Base-by-base conservation (phyloP, 169 alveolate species). In the Plasmodium knowlesi region DNA sequence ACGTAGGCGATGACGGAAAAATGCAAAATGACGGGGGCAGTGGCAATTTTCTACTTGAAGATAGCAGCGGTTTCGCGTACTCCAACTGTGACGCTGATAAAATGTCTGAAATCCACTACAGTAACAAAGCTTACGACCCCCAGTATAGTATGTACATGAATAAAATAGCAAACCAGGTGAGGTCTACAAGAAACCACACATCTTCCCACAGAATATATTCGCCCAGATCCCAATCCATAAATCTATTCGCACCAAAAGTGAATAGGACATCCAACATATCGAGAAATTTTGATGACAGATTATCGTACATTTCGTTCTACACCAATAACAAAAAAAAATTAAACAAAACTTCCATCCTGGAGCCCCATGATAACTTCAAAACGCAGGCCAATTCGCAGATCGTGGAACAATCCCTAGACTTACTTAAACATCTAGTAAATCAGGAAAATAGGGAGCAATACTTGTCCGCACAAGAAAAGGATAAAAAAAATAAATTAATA, bases 351-450 rank as follows among this genome's bases (percentile, higher is more conserved):
- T 34, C 93, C 10, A 76, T 78, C 39, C 70, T 67, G 39, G 93
- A 88, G 19, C 22, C 89, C 54, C 46, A 76, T 88, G 93, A 88
- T 16, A 88, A 82, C 71, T 76, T 50, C 70, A 89, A 89, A 78
- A 79, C 94, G 71, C 94, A 79, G 71, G 83, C 57, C 2, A 89
- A 89, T 53, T 89, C 89, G 43, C 94, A 71, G 46, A 89, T 89
- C 43, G 94, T 89, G 10, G 94, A 89, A 32, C 94, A 89, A 37
- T 89, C 94, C n/a, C 71, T 89, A 57, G 94, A 89, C 41, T 79
- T 89, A 57, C 72, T 89, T n/a, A 89, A 89, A 78, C 94, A 89
- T 89, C 71, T 89, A 39, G 82, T 89, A 12, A 41, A 89, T 57
- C 94, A 89, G 54, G 94, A 89, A 73, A 83, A 37, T 70, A 61